Conservation (phyloP, 441 rosid genomes). For the Melastoma candidum region DNA sequence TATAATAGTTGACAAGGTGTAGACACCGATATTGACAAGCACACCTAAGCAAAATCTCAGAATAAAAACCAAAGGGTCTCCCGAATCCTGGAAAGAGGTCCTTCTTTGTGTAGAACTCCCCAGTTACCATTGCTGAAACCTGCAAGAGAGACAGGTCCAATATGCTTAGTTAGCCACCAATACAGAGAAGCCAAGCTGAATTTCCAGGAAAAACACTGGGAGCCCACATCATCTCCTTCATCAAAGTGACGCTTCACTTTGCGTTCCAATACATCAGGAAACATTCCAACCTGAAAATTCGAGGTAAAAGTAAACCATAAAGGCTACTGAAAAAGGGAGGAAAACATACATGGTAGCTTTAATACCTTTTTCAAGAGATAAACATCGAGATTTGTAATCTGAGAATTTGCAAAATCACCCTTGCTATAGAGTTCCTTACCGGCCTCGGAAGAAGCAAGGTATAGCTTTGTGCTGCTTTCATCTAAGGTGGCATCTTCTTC, state of each 20-base stretch:
- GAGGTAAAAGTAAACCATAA: too few relatives aligned
- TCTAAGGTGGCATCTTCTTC: constrained; percentile 48
- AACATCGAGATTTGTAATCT: constrained; percentile 40
- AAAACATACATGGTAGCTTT: constrained; percentile 6
- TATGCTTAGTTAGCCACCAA: constrained; percentile 7
- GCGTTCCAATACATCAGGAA: constrained; percentile 77
- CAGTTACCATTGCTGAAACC: constrained; percentile 87
- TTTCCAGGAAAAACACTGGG: background rate
- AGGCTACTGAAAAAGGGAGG: constrained; percentile 4
- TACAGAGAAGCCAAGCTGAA: constrained; percentile 5
- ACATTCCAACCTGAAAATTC: constrained; percentile 61
- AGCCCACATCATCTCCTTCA: constrained; percentile 70
- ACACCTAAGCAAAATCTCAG: constrained; percentile 69
- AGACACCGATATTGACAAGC: constrained; percentile 14
- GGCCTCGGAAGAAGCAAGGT: constrained; percentile 40
- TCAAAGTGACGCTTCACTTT: constrained; percentile 56
- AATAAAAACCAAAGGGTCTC: constrained; percentile 71
- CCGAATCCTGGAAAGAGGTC: constrained; percentile 78
- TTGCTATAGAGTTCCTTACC: constrained; percentile 40
- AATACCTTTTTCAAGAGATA: constrained; percentile 68
- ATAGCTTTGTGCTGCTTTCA: constrained; percentile 28
- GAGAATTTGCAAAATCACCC: constrained; percentile 55
- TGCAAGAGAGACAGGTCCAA: constrained; percentile 24
- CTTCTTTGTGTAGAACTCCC: constrained; percentile 67
- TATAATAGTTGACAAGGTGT: constrained; percentile 3